Conservation (phyloP, 768 basidiomycete genomes). For the Lanmaoa pseudosensibilis region DNA sequence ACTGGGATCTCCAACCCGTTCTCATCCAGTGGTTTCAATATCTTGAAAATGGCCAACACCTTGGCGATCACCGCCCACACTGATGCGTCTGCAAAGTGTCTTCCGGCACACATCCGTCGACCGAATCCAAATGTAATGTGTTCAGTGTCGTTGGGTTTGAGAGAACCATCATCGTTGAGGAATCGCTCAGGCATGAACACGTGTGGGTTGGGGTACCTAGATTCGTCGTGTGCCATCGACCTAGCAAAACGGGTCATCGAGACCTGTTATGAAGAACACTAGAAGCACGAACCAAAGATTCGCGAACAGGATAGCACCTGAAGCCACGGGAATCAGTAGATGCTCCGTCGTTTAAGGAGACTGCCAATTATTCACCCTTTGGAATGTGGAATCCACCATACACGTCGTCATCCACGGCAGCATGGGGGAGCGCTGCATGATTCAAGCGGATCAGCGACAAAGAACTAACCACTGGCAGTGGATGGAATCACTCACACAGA, state of each 20-base stretch:
- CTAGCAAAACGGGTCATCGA: too few relatives aligned
- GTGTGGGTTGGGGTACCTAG: too few relatives aligned
- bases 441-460: neutral
- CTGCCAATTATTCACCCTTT: conserved; percentile 16
- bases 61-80: conserved; percentile 17
- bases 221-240: too few relatives aligned
- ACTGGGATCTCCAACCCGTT: conserved; percentile 13
- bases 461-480: too few relatives aligned
- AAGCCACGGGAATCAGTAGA: neutral
- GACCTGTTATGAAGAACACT: rapidly evolving
- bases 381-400: conserved; percentile 52
- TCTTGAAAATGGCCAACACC: conserved; percentile 5
- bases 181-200: too few relatives aligned
- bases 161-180: too few relatives aligned
- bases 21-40: neutral
- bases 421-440: conserved; percentile 25
- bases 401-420: conserved; percentile 38
- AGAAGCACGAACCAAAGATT: conserved; percentile 8
- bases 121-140: conserved; percentile 25
- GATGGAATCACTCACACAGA: neutral
- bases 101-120: conserved; percentile 26
- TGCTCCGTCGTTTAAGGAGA: neutral
- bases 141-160: too few relatives aligned
- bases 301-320: conserved; percentile 7
- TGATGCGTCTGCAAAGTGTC: conserved; percentile 23